Evolutionary conservation across 768 basidiomycete species (phyloP), one percentile per base, ranked within the genome.

Genomic region (Sporobolomyces pararoseus): DNA sequence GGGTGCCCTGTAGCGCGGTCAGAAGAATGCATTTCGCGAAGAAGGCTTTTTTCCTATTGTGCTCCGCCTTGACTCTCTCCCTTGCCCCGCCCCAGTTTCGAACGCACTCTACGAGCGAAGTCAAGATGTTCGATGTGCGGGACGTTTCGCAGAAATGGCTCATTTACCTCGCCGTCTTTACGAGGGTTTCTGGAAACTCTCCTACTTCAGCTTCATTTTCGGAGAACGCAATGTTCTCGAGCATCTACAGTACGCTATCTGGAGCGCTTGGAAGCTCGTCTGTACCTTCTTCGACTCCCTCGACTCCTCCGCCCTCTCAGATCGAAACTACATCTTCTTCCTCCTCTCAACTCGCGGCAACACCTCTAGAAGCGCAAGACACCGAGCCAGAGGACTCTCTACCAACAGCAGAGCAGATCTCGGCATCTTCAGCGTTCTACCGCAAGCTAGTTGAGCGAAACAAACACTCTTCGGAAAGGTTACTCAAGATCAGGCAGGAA

Each of bases 201-300:
- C n/a, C n/a, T n/a, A n/a, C n/a, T n/a, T n/a, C n/a, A n/a, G n/a
- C n/a, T n/a, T n/a, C n/a, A n/a, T n/a, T n/a, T n/a, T n/a, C n/a
- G n/a, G n/a, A n/a, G n/a, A n/a, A n/a, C n/a, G n/a, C n/a, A n/a
- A 49, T 61, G 59, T 29, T 61, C 46, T 61, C 59, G 46, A 49
- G 44, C 17, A 6, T 61, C 29, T 61, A 61, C 46, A 61, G 14
- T 32, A 49, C 3, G 5, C 27, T 60, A 46, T 46, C 25, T 49
- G 46, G 31, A 2, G 31, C 31, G 2, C 46, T 49, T 14, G 14
- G 10, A 32, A 23, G 4, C 27, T 61, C 59, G 25, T 49, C 58
- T 21, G 58, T 32, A 6, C 59, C 59, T 6, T 19, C 59, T 2
- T 61, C 59, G 46, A 61, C 59, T 7, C 59, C 59, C 14, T 61